These are phyloP conservation scores for Suhomyces ambrosiae DNA, from an alignment of 1,139 yeast genomes.

Conservation along the genomic window DNA sequence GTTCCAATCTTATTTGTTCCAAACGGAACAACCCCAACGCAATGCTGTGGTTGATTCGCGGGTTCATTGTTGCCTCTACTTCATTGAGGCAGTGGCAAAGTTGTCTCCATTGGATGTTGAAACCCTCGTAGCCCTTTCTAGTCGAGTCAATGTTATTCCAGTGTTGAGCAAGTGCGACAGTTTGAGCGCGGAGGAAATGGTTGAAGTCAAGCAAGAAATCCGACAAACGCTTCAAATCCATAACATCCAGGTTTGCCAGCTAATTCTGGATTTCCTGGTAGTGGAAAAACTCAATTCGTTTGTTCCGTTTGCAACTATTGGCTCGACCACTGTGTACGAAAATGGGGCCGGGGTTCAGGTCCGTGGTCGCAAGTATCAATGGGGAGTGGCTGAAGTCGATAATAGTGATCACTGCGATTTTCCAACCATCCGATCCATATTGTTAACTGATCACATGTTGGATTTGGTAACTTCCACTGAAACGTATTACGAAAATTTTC, in stretches of 20 bases:
- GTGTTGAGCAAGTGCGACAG: constrained; percentile 77
- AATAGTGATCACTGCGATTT: constrained; percentile 70
- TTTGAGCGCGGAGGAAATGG: constrained; percentile 47
- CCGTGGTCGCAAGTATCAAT: constrained; percentile 66
- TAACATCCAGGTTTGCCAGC: constrained; percentile 59
- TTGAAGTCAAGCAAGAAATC: constrained; percentile 46
- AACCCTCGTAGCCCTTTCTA: constrained; percentile 67
- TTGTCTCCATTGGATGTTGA: constrained; percentile 62
- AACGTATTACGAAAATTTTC: constrained; percentile 55
- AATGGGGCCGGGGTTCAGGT: constrained; percentile 42
- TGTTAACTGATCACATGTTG: constrained; percentile 57
- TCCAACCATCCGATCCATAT: constrained; percentile 48
- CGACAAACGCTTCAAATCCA: constrained; percentile 46
- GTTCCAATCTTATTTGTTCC: constrained; percentile 21
- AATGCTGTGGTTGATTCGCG: constrained; percentile 51
- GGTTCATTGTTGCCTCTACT: constrained; percentile 77
- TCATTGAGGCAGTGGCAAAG: constrained; percentile 33
- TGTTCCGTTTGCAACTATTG: constrained; percentile 65
- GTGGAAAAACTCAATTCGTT: constrained; percentile 29
- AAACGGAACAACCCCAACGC: constrained; percentile 62
- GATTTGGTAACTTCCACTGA: constrained; percentile 63
- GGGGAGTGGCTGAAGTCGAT: constrained; percentile 78
- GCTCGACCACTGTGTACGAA: constrained; percentile 41
- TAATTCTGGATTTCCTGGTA: constrained; percentile 47
- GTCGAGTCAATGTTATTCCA: constrained; percentile 73